Percentiles rank a stretch among this genome's conserved stretches.
Conservation (phyloP, 306 rosid species). For the Citrullus mucosospermus region DNA sequence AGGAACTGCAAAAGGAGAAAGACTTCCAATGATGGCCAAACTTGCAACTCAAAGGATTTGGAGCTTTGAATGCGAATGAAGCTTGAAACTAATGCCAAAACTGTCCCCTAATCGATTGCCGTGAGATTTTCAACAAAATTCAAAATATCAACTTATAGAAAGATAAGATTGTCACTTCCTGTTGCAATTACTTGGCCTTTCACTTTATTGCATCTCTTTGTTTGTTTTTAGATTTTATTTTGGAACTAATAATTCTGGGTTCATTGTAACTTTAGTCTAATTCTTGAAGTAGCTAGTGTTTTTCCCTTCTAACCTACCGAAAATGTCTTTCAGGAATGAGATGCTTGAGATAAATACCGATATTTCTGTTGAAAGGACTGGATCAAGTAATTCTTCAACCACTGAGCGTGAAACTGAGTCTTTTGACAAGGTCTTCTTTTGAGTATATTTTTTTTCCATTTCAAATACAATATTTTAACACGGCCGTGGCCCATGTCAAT, state of each 20-base stretch:
- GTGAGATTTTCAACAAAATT: not conserved
- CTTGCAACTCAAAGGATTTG: too few species aligned
- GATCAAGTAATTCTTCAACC: slow-evolving; percentile 26
- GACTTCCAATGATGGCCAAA: too few species aligned
- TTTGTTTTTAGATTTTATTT: not conserved
- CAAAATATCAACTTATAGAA: not conserved
- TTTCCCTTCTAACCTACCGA: not conserved
- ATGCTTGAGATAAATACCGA: slow-evolving; percentile 24
- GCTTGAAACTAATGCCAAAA: too few species aligned
- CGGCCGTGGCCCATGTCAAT: not conserved
- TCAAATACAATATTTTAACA: not conserved
- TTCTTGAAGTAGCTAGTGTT: not conserved
- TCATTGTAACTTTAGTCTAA: not conserved
- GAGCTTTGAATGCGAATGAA: too few species aligned
- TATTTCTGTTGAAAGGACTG: slow-evolving; percentile 23
- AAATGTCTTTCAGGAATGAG: slow-evolving; percentile 55
- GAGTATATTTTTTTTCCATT: not conserved
- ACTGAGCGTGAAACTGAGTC: slow-evolving; percentile 47
- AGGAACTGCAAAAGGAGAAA: too few species aligned
- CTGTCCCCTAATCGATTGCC: not conserved
- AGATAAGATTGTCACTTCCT: not conserved
- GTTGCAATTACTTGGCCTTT: not conserved
- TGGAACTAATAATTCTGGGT: not conserved
- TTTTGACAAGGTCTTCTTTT: slow-evolving; percentile 64
- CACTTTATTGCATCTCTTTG: not conserved